phyloP scores from a whole-genome alignment of 768 basidiomycete species.

The Coprinopsis strossmayeri region DNA sequence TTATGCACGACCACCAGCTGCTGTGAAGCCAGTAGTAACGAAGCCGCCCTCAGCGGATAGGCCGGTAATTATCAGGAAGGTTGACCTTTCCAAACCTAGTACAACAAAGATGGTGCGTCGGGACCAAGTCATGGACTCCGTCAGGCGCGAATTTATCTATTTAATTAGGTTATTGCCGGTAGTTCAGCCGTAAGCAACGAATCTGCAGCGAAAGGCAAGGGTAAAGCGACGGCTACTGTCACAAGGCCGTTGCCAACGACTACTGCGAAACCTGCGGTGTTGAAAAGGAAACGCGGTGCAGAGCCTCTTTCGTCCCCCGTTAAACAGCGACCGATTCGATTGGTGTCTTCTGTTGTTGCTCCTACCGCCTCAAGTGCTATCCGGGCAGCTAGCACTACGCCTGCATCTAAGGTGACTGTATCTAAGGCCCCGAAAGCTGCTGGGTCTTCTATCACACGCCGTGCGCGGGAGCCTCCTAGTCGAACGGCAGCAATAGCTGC shows the following conservation, averaged over 20 bases:
- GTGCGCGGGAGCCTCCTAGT: slow-evolving; percentile 1
- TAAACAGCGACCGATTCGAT: slow-evolving; percentile 14
- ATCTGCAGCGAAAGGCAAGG: slow-evolving; percentile 3
- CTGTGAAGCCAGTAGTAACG: neutral
- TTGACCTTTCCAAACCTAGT: slow-evolving; percentile 18
- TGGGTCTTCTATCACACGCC: neutral
- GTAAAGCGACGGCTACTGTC: slow-evolving; percentile 1
- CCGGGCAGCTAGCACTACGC: slow-evolving; percentile 12
- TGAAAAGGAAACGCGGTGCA: slow-evolving; percentile 2
- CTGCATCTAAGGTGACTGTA: neutral
- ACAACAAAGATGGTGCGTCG: slow-evolving; percentile 9
- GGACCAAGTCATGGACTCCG: neutral
- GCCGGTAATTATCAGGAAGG: slow-evolving; percentile 14
- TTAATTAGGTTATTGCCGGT: neutral
- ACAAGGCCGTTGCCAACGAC: neutral
- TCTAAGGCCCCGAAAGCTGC: neutral
- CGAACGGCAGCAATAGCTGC: slow-evolving; percentile 2
- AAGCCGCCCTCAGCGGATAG: neutral
- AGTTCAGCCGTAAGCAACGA: neutral
- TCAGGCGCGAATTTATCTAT: neutral
- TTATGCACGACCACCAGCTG: slow-evolving; percentile 34
- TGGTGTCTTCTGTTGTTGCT: slow-evolving; percentile 19
- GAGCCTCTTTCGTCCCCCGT: neutral
- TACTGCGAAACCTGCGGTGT: neutral
- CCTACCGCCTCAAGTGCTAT: slow-evolving; percentile 9